Evolutionary conservation across 208 protist species (phyloP).

Genomic region (Herpetomonas samuelpessoai): DNA sequence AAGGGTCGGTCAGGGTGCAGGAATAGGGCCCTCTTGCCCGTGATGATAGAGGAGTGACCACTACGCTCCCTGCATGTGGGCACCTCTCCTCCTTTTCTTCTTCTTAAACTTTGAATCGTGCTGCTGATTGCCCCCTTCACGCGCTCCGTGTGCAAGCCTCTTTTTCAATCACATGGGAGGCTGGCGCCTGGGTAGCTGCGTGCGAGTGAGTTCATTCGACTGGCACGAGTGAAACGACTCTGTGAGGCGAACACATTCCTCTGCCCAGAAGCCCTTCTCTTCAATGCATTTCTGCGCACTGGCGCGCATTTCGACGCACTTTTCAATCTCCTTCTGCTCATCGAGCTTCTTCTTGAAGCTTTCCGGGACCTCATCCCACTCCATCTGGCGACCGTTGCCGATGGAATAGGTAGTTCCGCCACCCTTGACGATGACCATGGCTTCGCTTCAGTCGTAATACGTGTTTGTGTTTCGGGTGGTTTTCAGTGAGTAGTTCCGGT

Average conservation of each 20-base stretch:
- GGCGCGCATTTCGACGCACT: constrained; percentile 54
- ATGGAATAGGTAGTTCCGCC: constrained; percentile 72
- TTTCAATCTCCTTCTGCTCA: constrained; percentile 67
- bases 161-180: too few species aligned
- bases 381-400: constrained; percentile 67
- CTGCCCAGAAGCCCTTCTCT: constrained; percentile 65
- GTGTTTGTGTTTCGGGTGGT: too few species aligned
- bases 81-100: too few species aligned
- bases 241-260: constrained; percentile 52
- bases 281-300: constrained; percentile 75
- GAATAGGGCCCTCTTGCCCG: too few species aligned
- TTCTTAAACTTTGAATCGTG: too few species aligned
- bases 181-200: constrained; percentile 24
- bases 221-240: constrained; percentile 79
- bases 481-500: too few species aligned
- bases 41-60: too few species aligned
- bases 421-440: constrained; percentile 79
- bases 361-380: constrained; percentile 78
- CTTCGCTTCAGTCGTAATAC: too few species aligned
- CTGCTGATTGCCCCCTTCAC: too few species aligned
- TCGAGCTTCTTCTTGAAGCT: constrained; percentile 59
- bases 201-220: constrained; percentile 50
- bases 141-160: too few species aligned
- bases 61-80: too few species aligned
- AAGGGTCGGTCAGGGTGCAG: too few species aligned